These are phyloP conservation scores for Talaromyces sp. DNA, from an alignment of 2,329 filamentous ascomycete species.

Conservation along the genomic window DNA sequence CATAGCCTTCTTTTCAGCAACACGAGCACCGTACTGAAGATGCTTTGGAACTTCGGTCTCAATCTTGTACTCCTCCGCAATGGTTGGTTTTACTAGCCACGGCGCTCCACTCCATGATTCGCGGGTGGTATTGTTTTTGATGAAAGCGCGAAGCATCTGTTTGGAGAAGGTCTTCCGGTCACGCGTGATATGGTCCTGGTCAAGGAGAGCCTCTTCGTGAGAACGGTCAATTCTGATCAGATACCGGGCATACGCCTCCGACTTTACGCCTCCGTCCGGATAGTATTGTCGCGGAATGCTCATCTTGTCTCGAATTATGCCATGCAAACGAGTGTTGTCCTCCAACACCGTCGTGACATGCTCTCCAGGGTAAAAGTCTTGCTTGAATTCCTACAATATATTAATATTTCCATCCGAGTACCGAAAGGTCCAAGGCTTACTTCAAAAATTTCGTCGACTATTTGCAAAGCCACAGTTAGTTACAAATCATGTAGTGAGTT, in stretches of 20 bases:
- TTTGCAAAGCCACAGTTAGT: constrained; percentile 19
- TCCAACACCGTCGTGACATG: constrained; percentile 67
- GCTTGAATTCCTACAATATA: constrained; percentile 62
- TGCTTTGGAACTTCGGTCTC: constrained; percentile 80
- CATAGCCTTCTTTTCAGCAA: constrained; percentile 70
- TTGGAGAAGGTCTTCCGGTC: constrained; percentile 94
- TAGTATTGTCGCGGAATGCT: constrained; percentile 58
- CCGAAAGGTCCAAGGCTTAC: constrained; percentile 26
- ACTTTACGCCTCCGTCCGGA: constrained; percentile 64
- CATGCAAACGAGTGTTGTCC: constrained; percentile 64
- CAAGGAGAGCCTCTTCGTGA: constrained; percentile 69
- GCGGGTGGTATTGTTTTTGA: constrained; percentile 87
- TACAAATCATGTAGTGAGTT: constrained; percentile 5
- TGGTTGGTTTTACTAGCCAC: constrained; percentile 85
- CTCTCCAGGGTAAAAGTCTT: constrained; percentile 87
- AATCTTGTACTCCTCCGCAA: constrained; percentile 79
- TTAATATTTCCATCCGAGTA: not conserved
- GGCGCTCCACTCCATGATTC: constrained; percentile 95
- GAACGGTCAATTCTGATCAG: constrained; percentile 67
- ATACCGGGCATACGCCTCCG: constrained; percentile 68
- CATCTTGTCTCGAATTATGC: constrained; percentile 78
- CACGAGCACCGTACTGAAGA: constrained; percentile 73
- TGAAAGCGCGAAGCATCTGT: constrained; percentile 84
- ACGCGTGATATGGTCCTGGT: constrained; percentile 74
- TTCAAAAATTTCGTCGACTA: constrained; percentile 49